Base-by-base conservation (phyloP, 768 basidiomycete species). In the Suillus luteus region DNA sequence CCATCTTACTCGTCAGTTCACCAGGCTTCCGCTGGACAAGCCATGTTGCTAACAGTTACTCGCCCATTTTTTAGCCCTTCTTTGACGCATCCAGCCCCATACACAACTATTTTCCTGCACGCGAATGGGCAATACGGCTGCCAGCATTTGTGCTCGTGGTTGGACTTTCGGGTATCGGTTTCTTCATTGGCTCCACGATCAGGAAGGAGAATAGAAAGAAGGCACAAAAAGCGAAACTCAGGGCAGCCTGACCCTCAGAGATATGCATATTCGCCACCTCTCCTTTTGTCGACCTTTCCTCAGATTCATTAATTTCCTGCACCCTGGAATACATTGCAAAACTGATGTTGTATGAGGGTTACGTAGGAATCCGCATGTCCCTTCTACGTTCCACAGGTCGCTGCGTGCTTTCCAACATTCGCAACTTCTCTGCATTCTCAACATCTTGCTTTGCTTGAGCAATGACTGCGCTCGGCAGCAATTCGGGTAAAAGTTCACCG, bases 71-170 rank as follows among this genome's bases (percentile, higher is more conserved):
- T 46, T 61, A 89, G 88, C 96, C 96, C 7, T 94, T 97, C 80
- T 87, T 97, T 65, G 88, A 92, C 63, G 65, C 81, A 1, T 82
- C 86, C 3, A 94, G 86, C 69, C 85, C 88, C 22, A 79, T 96
- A 37, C 93, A 95, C 66, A 67, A 71, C 49, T 87, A 85, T 77
- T 98, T 99, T 74, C 96, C 93, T 0, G 73, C 92, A 6, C 82
- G 96, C 57, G 94, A 97, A 80, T 98, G 95, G 94, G 96, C 94
- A 11, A 81, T 98, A 58, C 86, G 91, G 22, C 74, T 98, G 54
- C 95, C 96, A 44, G 90, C 92, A 2, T 85, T 93, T 74, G 78
- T 96, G 58, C 84, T 99, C 9, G 82, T 95, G 6, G 71, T 91
- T 10, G 96, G 95, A 7, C 77, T 97, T 43, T 81, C 87, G n/a